Conservation (phyloP, 2,329 filamentous ascomycete genomes). For the Escovopsis sp. region DNA sequence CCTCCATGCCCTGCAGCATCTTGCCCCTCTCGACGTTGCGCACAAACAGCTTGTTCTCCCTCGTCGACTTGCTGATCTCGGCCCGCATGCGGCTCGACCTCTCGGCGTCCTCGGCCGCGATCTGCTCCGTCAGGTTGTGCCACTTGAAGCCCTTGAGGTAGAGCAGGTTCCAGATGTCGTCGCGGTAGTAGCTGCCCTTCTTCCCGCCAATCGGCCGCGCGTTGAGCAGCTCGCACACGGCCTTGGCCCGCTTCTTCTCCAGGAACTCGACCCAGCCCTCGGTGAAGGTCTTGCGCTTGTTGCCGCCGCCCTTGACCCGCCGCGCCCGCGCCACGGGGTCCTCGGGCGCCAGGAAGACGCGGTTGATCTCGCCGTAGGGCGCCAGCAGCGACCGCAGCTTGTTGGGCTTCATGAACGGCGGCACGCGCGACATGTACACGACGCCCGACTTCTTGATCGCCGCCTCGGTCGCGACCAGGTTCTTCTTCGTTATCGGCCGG, state of each 20-base stretch:
- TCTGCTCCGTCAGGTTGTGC: constrained; percentile 61
- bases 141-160: constrained; percentile 80
- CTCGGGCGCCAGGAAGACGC: constrained; percentile 68
- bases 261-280: constrained; percentile 82
- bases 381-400: constrained; percentile 63
- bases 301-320: constrained; percentile 59
- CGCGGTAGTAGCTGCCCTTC: constrained; percentile 69
- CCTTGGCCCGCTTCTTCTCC: constrained; percentile 61
- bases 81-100: constrained; percentile 59
- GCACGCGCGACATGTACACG: constrained; percentile 69
- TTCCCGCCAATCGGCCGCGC: constrained; percentile 68
- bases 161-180: constrained; percentile 74
- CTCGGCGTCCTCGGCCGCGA: constrained; percentile 69
- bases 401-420: constrained; percentile 75
- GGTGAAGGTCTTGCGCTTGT: constrained; percentile 68
- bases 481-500: constrained; percentile 48
- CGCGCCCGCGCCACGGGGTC: constrained; percentile 50
- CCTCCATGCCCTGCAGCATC: constrained; percentile 61
- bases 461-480: constrained; percentile 48
- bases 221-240: constrained; percentile 63
- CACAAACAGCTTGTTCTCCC: constrained; percentile 71
- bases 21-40: constrained; percentile 67
- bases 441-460: constrained; percentile 63
- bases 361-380: constrained; percentile 61
- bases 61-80: constrained; percentile 60